Evolutionary conservation across 768 basidiomycete species (phyloP).

Genomic region (Xanthoconium stramineum): DNA sequence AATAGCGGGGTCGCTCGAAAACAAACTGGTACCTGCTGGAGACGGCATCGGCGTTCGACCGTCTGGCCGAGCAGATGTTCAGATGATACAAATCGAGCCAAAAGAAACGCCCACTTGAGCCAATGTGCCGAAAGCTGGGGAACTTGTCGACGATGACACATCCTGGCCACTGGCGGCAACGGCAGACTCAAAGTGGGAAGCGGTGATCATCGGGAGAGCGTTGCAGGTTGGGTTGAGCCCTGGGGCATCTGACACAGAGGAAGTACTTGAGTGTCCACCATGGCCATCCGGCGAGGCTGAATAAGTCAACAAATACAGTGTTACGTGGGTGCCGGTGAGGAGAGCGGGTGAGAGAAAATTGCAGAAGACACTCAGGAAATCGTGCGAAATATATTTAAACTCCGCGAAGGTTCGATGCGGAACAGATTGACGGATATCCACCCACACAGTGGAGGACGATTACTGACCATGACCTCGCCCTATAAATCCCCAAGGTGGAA

Average conservation of each 20-base stretch:
- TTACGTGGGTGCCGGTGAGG: too few relatives aligned
- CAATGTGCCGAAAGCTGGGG: not conserved
- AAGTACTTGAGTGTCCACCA: slow-evolving; percentile 28
- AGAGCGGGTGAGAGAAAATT: slow-evolving; percentile 22
- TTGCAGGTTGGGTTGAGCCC: not conserved
- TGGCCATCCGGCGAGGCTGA: slow-evolving; percentile 10
- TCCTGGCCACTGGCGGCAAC: slow-evolving; percentile 1
- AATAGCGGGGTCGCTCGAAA: slow-evolving; percentile 1
- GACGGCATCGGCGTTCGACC: slow-evolving; percentile 2
- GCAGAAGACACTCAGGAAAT: too few relatives aligned
- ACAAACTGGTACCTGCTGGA: not conserved
- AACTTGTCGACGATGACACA: not conserved
- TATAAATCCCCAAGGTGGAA: too few relatives aligned
- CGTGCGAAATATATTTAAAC: too few relatives aligned
- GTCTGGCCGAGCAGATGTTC: slow-evolving; percentile 2
- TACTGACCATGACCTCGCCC: too few relatives aligned
- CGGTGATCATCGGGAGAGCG: slow-evolving; percentile 19
- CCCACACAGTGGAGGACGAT: slow-evolving; percentile 12
- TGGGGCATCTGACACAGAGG: not conserved
- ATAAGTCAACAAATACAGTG: too few relatives aligned
- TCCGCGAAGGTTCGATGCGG: too few relatives aligned
- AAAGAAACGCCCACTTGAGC: slow-evolving; percentile 3
- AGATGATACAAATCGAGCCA: not conserved
- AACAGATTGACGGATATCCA: too few relatives aligned
- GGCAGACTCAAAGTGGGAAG: slow-evolving; percentile 1